Evolutionary conservation across 2,329 filamentous ascomycete genomes (phyloP).

Genomic region (Trematosphaeria pertusa): DNA sequence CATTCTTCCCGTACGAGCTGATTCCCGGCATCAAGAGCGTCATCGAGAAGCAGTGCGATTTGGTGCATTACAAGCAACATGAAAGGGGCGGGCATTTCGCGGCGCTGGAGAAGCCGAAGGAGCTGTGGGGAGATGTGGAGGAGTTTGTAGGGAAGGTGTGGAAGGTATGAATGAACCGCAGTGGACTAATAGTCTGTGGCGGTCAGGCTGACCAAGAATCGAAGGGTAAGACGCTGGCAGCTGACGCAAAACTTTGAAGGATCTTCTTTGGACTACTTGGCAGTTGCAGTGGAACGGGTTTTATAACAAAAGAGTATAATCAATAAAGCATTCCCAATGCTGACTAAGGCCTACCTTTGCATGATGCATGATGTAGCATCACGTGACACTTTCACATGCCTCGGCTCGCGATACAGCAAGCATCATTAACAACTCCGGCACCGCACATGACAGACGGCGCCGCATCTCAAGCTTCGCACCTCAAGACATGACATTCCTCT

Average conservation of each 20-base stretch:
- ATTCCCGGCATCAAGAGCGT: constrained; percentile 46
- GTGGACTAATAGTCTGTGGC: too few species aligned
- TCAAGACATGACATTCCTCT: constrained; percentile 32
- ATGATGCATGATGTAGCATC: too few species aligned
- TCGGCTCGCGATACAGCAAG: constrained; percentile 9
- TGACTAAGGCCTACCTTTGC: too few species aligned
- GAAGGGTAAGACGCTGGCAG: too few species aligned
- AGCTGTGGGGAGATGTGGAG: constrained; percentile 54
- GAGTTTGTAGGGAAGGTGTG: constrained; percentile 51
- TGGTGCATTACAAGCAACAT: constrained; percentile 50
- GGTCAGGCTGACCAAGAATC: too few species aligned
- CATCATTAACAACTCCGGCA: constrained; percentile 10
- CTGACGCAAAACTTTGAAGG: too few species aligned
- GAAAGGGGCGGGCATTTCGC: constrained; percentile 63
- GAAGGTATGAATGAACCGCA: constrained; percentile 45
- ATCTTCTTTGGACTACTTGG: too few species aligned
- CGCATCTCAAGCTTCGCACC: constrained; percentile 11
- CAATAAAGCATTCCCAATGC: too few species aligned
- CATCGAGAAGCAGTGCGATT: constrained; percentile 45
- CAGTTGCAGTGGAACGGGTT: too few species aligned
- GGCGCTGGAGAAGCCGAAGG: constrained; percentile 53
- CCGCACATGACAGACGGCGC: constrained; percentile 13
- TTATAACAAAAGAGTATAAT: too few species aligned
- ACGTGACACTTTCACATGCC: constrained; percentile 19
- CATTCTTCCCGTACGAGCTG: constrained; percentile 54